Percentiles rank a stretch among this genome's conserved stretches.
These are phyloP conservation scores for Boeremia exigua DNA, from an alignment of 2,329 filamentous ascomycete genomes.

Conservation along the genomic window DNA sequence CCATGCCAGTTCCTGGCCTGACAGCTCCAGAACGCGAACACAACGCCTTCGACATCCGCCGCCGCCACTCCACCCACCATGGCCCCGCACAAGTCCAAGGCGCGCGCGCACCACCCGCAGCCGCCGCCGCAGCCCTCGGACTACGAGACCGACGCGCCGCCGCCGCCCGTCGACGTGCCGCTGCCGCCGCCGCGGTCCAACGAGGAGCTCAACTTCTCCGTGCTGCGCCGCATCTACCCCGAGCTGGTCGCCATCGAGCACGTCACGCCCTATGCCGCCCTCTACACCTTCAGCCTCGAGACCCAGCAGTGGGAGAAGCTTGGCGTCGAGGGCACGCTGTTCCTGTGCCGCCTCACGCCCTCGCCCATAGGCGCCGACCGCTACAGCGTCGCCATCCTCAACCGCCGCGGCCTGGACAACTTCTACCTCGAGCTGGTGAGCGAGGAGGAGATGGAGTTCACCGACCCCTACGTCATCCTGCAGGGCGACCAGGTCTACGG, in stretches of 20 bases:
- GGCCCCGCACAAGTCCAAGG: conserved; percentile 39
- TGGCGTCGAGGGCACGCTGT: conserved; percentile 85
- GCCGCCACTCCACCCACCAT: no score
- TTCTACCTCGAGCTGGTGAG: conserved; percentile 53
- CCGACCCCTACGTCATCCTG: conserved; percentile 66
- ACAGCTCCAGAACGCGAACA: no score
- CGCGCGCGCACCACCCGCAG: conserved; percentile 37
- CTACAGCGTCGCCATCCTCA: conserved; percentile 55
- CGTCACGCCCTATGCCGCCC: conserved; percentile 82
- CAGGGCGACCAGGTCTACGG: conserved; percentile 60
- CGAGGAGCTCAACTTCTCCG: conserved; percentile 84
- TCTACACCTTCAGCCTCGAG: conserved; percentile 77
- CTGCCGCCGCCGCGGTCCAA: conserved; percentile 68
- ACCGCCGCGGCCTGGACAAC: conserved; percentile 57
- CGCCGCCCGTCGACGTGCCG: conserved; percentile 45
- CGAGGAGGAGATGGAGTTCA: conserved; percentile 54
- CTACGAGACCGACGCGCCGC: conserved; percentile 58
- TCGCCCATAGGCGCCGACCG: conserved; percentile 47
- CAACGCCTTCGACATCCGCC: no score
- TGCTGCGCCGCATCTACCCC: conserved; percentile 81
- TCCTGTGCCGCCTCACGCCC: conserved; percentile 72
- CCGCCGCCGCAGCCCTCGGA: conserved; percentile 57
- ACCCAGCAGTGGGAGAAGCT: conserved; percentile 81
- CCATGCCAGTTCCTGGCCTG: neutral
- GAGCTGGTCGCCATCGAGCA: conserved; percentile 75